Evolutionary conservation across 805 yeast genomes (phyloP), one percentile per base, ranked within the genome.

Genomic region (Wickerhamiella bombiphila): DNA sequence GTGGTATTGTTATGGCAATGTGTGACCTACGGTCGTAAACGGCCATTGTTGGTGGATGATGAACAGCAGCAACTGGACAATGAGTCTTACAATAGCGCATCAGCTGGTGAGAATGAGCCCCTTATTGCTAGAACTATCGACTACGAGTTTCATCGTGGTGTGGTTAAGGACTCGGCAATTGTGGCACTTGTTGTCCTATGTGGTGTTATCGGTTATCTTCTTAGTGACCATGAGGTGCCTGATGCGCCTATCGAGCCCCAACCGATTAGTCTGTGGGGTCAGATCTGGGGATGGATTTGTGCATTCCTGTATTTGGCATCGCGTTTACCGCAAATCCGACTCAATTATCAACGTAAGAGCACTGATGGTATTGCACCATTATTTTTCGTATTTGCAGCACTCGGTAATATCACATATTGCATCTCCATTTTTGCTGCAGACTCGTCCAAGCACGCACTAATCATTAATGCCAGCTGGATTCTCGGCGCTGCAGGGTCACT

Each of bases 331-430:
- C 98, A 91, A 60, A 82, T 91, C 38, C 56, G 82, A 41, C 66
- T 88, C 43, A 91, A 91, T 59, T 82, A 68, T 53, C 67, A 76
- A 55, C 70, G 96, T 53, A 86, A 85, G 59, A 79, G 93, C 2
- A 85, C 95, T 55, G 97, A 91, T 44, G 97, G 97, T 18, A 80
- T 88, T 35, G 82, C 94, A 8, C 82, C 91, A 53, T 67, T 88
- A 66, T 88, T 91, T 59, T 88, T 88, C 60, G 61, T 91, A 17
- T 88, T 91, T 66, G 97, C 98, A 16, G 85, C 95, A 56, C 63
- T 88, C 40, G 98, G 98, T 34, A 91, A 88, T 56, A 64, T 81
- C 52, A 82, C 95, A 1, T 91, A 85, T 50, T 94, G 91, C 29
- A 69, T 81, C 11, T 79, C 93, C 8, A 88, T 88, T 37, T 62